Evolutionary conservation across 805 yeast genomes (phyloP).

Genomic region (Cyberlindnera bimundalis): DNA sequence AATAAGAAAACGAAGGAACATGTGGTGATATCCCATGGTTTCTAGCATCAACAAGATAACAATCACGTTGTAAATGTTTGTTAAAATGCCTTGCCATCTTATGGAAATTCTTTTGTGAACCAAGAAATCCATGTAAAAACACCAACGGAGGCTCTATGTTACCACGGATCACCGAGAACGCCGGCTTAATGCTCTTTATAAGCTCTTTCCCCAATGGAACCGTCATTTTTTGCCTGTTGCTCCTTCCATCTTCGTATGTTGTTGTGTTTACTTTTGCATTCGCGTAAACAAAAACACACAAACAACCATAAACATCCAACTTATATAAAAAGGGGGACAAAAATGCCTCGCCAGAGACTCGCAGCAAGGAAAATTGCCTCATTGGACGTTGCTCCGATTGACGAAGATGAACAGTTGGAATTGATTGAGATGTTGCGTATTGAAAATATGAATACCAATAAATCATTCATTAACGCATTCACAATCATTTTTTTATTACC

Average conservation of each 20-base stretch:
- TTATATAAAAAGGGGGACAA: too few relatives aligned
- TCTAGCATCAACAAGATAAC: constrained; percentile 47
- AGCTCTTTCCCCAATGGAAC: too few relatives aligned
- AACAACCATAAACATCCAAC: too few relatives aligned
- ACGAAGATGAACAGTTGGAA: constrained; percentile 22
- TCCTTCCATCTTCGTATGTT: too few relatives aligned
- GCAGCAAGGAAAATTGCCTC: constrained; percentile 13
- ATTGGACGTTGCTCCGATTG: constrained; percentile 15
- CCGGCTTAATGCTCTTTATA: constrained; percentile 12
- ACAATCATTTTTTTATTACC: constrained; percentile 18
- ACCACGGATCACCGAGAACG: constrained; percentile 5
- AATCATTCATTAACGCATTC: constrained; percentile 16
- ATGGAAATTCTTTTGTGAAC: constrained; percentile 43
- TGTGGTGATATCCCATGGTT: constrained; percentile 52
- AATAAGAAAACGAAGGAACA: constrained; percentile 40
- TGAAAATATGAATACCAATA: constrained; percentile 12
- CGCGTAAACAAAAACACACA: too few relatives aligned
- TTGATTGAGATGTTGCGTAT: constrained; percentile 16
- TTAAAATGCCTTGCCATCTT: constrained; percentile 37
- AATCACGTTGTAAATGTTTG: constrained; percentile 31
- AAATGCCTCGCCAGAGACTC: constrained; percentile 18
- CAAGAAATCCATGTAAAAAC: constrained; percentile 54
- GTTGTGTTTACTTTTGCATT: too few relatives aligned
- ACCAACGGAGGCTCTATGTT: constrained; percentile 30
- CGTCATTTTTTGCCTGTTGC: too few relatives aligned